Conservation (phyloP, 2,329 filamentous ascomycete species). For the Venturia nashicola region DNA sequence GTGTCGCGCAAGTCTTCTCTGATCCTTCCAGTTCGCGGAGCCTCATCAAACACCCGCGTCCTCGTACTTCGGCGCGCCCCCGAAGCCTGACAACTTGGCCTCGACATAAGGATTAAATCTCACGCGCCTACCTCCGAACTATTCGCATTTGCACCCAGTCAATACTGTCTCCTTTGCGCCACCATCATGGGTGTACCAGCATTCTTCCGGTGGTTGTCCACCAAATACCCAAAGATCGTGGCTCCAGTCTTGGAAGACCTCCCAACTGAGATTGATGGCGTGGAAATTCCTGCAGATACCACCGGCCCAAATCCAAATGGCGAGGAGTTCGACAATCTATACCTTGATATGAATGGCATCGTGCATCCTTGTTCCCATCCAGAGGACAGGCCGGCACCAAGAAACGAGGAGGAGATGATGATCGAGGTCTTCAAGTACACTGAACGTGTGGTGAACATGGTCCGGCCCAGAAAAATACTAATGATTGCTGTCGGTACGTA, state of each 20-base stretch:
- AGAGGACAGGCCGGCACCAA: slow-evolving; percentile 80
- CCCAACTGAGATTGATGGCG: slow-evolving; percentile 71
- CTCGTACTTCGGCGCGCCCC: neutral
- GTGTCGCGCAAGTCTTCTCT: neutral
- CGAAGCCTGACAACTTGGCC: neutral
- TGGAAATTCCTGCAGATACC: slow-evolving; percentile 71
- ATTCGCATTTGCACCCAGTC: neutral
- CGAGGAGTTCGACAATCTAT: slow-evolving; percentile 95
- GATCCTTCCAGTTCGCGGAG: neutral
- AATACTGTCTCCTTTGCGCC: neutral
- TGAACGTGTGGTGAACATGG: slow-evolving; percentile 98
- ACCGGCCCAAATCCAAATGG: slow-evolving; percentile 86
- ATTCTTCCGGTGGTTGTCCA: slow-evolving; percentile 91
- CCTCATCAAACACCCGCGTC: neutral
- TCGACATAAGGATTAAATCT: neutral
- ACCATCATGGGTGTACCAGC: slow-evolving; percentile 79
- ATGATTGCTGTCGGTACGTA: slow-evolving; percentile 88
- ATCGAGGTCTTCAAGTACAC: slow-evolving; percentile 95
- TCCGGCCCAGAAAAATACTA: slow-evolving; percentile 83
- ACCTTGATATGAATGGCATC: slow-evolving; percentile 99
- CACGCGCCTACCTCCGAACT: neutral
- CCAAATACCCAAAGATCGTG: slow-evolving; percentile 96
- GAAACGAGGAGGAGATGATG: slow-evolving; percentile 99
- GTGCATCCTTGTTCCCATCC: slow-evolving; percentile 98
- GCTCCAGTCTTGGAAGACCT: slow-evolving; percentile 80